phyloP scores from a whole-genome alignment of 345 rosid genomes.

The Camelina neglecta region DNA sequence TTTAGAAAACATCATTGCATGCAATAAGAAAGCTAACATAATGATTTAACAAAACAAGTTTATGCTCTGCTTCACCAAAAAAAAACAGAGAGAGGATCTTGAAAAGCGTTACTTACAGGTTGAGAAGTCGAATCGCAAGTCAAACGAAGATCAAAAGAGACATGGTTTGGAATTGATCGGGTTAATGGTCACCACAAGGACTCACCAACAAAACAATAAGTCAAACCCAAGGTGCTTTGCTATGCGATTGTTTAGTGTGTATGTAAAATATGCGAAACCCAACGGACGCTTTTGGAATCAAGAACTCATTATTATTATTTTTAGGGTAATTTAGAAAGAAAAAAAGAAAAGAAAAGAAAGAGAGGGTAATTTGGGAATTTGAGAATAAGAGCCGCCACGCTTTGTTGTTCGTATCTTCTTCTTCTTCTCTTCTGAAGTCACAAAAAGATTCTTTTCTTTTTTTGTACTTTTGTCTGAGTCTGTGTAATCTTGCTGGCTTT shows the following conservation, averaged over 20 bases:
- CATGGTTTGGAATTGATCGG: too few species aligned
- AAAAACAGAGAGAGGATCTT: slow-evolving; percentile 19
- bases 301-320: not conserved
- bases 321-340: not conserved
- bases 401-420: slow-evolving; percentile 7
- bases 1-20: slow-evolving; percentile 42
- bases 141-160: slow-evolving; percentile 39
- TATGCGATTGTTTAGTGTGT: not conserved
- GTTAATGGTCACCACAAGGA: too few species aligned
- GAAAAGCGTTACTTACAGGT: slow-evolving; percentile 21
- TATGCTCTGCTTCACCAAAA: slow-evolving; percentile 22
- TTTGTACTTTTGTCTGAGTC: slow-evolving; percentile 13
- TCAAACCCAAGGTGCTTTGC: too few species aligned
- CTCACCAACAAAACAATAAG: too few species aligned
- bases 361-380: slow-evolving; percentile 33
- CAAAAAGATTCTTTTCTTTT: slow-evolving; percentile 13
- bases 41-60: not conserved
- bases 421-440: not conserved
- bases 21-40: slow-evolving; percentile 22
- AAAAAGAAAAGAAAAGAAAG: not conserved
- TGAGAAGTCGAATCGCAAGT: slow-evolving; percentile 32
- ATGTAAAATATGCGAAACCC: slow-evolving; percentile 33
- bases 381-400: slow-evolving; percentile 39
- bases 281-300: slow-evolving; percentile 22
- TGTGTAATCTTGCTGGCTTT: not conserved